These are phyloP conservation scores for Cucurbita pepo DNA, from an alignment of 306 rosid species.

Conservation along the genomic window DNA sequence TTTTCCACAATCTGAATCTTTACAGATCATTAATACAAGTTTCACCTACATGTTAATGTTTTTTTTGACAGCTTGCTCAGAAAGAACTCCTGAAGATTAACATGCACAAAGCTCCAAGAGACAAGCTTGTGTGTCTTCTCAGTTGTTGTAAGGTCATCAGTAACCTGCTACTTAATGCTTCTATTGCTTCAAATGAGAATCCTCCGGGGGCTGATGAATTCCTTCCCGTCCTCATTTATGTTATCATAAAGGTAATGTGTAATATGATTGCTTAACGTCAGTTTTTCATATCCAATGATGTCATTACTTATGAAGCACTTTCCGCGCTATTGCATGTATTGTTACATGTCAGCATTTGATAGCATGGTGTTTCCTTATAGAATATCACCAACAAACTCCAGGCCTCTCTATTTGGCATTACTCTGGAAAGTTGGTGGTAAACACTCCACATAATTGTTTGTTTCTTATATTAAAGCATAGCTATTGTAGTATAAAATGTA, in stretches of 20 bases:
- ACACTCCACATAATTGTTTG: background rate
- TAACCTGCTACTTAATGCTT: constrained; percentile 55
- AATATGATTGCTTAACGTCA: background rate
- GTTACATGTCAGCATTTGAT: background rate
- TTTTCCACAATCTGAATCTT: background rate
- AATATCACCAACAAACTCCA: background rate
- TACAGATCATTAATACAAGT: background rate
- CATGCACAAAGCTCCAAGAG: constrained; percentile 97
- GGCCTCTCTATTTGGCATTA: background rate
- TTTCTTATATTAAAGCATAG: background rate
- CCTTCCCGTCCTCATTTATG: constrained; percentile 92
- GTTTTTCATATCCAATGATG: background rate
- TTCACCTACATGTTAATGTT: constrained; percentile 4
- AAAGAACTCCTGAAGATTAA: constrained; percentile 92
- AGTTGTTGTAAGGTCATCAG: too few species aligned
- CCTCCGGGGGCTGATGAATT: constrained; percentile 96
- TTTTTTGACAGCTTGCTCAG: constrained; percentile 76
- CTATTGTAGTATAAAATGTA: background rate
- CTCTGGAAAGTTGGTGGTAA: background rate
- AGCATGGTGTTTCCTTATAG: background rate
- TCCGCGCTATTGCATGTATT: background rate
- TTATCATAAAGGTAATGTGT: constrained; percentile 48
- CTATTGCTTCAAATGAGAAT: constrained; percentile 63
- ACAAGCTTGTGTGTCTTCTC: constrained; percentile 71
- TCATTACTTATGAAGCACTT: background rate